Percentiles rank a stretch among this genome's conserved stretches.
Evolutionary conservation across 2,329 filamentous ascomycete species (phyloP).

Genomic region (Pseudogymnoascus sp.): DNA sequence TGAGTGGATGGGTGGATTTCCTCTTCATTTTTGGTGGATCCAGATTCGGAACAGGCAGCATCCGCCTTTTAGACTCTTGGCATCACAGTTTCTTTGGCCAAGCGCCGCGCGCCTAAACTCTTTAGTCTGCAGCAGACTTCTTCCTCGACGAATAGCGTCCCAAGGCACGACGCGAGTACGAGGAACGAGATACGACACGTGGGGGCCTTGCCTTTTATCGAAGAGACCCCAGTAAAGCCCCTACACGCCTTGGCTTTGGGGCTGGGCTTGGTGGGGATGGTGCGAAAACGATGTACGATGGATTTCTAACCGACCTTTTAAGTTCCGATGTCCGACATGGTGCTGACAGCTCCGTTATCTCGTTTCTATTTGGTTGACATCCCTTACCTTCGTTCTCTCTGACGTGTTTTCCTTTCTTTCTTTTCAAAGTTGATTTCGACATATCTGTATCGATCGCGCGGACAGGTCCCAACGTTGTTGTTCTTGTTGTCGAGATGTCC

Average conservation of each 20-base stretch:
- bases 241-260: slow-evolving; percentile 1
- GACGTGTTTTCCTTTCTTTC: background rate
- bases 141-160: background rate
- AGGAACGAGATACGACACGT: slow-evolving; percentile 9
- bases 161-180: slow-evolving; percentile 1
- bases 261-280: background rate
- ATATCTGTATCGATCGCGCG: background rate
- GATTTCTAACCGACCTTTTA: slow-evolving; percentile 8
- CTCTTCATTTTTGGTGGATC: background rate
- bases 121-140: background rate
- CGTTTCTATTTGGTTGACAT: background rate
- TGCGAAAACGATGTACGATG: background rate
- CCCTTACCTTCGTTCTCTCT: background rate
- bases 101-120: background rate
- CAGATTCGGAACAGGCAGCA: background rate
- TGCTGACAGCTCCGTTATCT: background rate
- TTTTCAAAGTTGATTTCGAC: background rate
- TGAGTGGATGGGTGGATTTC: background rate
- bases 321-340: background rate
- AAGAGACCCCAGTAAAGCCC: background rate
- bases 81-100: background rate
- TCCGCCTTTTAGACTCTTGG: slow-evolving; percentile 6
- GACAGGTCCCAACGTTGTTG: background rate
- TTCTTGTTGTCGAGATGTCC: background rate
- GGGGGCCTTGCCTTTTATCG: background rate